Base-by-base conservation (phyloP, 345 rosid species). In the Bretschneidera sinensis region DNA sequence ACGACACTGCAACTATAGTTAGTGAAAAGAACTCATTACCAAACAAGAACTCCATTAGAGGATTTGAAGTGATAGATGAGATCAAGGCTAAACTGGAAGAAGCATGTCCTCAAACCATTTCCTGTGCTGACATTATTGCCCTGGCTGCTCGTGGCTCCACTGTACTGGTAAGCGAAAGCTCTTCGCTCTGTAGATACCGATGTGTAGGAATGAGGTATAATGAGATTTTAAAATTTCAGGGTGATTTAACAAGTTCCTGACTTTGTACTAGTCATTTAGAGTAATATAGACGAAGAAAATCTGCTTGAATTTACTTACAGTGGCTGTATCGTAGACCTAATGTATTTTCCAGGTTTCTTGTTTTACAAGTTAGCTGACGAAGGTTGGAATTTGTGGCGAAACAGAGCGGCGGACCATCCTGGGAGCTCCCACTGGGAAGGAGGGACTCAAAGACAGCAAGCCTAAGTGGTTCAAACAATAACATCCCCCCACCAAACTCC, bases 351-450 rank as follows among this genome's bases (percentile, higher is more conserved):
- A 45, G 18, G 49, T 45, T 17, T 45, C 18, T 33, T 31, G 21
- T 1, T 57, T n/a, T 2, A 48, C 8, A 20, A 48, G 2, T 17
- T 22, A 24, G 23, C 14, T 52, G 9, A 61, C 55, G 18, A 24
- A 54, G 21, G 21, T n/a, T 14, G 56, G 5, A 43, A n/a, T 52
- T 8, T 58, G 55, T 33, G 31, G 47, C 0, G 51, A 53, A 61
- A 64, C 79, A 89, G 97, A 89, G 95, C 25, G 97, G 95, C 0
- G 99, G 97, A 64, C 92, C 97, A 10, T 69, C 80, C 23, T 89
- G 97, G 99, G 86, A 83, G 76, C 92, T 92, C 51, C 92, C 97
- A 54, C 53, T 89, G 0, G 99, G 99, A 65, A 80, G 96, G 63
- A 76, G 82, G 68, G 97, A 92, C 79, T 92, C 97, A 2, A 83